A percentile compares a stretch with the other conserved stretches of the same genome.
phyloP scores from a whole-genome alignment of 2,329 filamentous ascomycete species.

The Fusarium pseudoanthophilum region DNA sequence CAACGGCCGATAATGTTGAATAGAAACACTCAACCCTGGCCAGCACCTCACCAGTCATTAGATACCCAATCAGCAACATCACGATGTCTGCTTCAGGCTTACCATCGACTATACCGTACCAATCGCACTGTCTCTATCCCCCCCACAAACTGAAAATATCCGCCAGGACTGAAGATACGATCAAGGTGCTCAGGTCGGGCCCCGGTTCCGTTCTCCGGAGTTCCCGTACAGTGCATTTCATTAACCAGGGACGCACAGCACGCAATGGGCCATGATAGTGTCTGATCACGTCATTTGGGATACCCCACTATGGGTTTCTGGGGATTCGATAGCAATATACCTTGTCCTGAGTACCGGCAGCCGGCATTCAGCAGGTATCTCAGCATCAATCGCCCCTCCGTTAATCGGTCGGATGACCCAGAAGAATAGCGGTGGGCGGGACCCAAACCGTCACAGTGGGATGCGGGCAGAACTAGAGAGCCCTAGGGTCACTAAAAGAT shows the following conservation, averaged over 20 bases:
- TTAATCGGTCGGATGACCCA: slow-evolving; percentile 40
- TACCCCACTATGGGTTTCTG: slow-evolving; percentile 33
- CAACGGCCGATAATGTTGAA: slow-evolving; percentile 28
- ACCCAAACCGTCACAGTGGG: slow-evolving; percentile 15
- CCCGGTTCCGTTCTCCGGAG: slow-evolving; percentile 27
- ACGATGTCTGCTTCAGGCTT: slow-evolving; percentile 10
- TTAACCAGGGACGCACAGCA: slow-evolving; percentile 12
- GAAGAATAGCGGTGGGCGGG: slow-evolving; percentile 41
- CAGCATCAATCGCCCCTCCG: slow-evolving; percentile 33
- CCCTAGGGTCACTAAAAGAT: slow-evolving; percentile 11
- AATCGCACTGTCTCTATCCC: slow-evolving; percentile 28
- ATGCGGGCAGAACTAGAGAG: slow-evolving; percentile 19
- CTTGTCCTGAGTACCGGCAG: not conserved
- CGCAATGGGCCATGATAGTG: slow-evolving; percentile 39
- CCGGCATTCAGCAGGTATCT: slow-evolving; percentile 16
- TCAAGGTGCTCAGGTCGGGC: slow-evolving; percentile 9
- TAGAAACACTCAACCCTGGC: slow-evolving; percentile 38
- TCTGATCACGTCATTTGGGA: slow-evolving; percentile 45
- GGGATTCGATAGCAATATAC: slow-evolving; percentile 35
- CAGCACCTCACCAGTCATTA: slow-evolving; percentile 22
- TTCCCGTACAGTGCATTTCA: slow-evolving; percentile 33
- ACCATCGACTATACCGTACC: slow-evolving; percentile 25
- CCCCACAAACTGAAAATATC: slow-evolving; percentile 5
- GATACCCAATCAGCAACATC: slow-evolving; percentile 27
- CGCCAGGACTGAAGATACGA: not conserved